phyloP scores from a whole-genome alignment of 352 stramenopile species.

The Globisporangium splendens region DNA sequence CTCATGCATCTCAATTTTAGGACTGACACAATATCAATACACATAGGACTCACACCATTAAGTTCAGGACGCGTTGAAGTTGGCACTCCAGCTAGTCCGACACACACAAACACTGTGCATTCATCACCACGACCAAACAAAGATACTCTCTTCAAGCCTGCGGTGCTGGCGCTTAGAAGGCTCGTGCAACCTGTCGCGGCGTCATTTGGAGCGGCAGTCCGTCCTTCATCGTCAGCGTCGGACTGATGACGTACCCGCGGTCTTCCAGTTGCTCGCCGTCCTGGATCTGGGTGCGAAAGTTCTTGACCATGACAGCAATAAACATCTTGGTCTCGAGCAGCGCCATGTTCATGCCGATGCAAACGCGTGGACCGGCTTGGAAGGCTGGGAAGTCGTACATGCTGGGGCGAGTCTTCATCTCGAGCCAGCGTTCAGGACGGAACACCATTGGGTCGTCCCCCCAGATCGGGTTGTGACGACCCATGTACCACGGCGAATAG shows the following conservation, averaged over 20 bases:
- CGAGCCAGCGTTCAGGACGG: conserved; percentile 61
- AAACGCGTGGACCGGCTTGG: conserved; percentile 62
- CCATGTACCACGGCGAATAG: conserved; percentile 68
- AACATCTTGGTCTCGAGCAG: conserved; percentile 60
- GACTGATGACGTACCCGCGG: conserved; percentile 44
- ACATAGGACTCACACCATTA: too few species aligned
- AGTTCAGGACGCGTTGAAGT: too few species aligned
- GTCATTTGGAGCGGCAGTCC: conserved; percentile 42
- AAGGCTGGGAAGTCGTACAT: conserved; percentile 72
- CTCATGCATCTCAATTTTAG: too few species aligned
- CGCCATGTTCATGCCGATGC: conserved; percentile 69
- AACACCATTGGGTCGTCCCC: conserved; percentile 43
- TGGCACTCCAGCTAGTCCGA: too few species aligned
- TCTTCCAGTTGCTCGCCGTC: conserved; percentile 27
- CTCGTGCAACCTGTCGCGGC: conserved; percentile 10
- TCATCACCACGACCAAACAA: too few species aligned
- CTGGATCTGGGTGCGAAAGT: conserved; percentile 40
- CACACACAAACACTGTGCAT: too few species aligned
- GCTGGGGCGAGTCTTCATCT: conserved; percentile 43
- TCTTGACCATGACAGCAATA: conserved; percentile 32
- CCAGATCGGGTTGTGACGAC: conserved; percentile 37
- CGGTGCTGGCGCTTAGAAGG: too few species aligned
- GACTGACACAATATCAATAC: too few species aligned
- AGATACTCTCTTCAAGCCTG: too few species aligned
- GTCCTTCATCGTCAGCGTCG: conserved; percentile 39